Base-by-base conservation (phyloP, 1,139 yeast species). In the Scheffersomyces parashehatae region DNA sequence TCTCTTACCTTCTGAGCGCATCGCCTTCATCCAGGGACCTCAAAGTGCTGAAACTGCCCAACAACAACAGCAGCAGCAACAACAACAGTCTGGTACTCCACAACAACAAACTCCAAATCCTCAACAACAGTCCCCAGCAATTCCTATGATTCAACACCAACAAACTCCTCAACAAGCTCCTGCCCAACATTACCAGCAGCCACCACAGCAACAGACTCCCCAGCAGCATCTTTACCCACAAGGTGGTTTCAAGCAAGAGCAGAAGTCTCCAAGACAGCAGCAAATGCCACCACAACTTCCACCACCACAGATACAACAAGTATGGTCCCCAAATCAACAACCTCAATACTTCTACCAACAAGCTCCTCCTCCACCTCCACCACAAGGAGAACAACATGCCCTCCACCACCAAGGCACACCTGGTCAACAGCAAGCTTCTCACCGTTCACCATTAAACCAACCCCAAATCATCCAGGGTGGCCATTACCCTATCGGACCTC, bases 1-100 rank as follows among this genome's bases (percentile, higher is more conserved):
- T 3, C 57, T 75, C 44, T 58, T 73, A 26, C 73, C 76, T 12
- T 56, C 62, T 20, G 79, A 73, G 52, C 58, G 79, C 44, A 65
- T 72, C 35, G 70, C 72, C 5, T 61, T 64, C 38, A 66, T 70
- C 30, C 73, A 64, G 47, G 65, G 65, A 4, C 49, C 52, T 20
- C 47, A 44, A 10, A 41, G 35, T 26, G 10, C 33, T 14, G 34
- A 31, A 13, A 13, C 34, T 5, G 34, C 40, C 10, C 42, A 38
- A 20, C 42, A 31, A 5, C 45, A 33, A 3, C 49, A 40, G 20
- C 42, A 40, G 5, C 46, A 35, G 16, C 41, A 42, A 11, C 47
- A 46, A 35, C 47, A 46, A 29, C 47, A 52, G 35, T 39, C 28
- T 11, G 30, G 24, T 14, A 28, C 37, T 13, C 43, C 37, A 31